Base-by-base conservation (phyloP, 2,329 filamentous ascomycete species). In the Exophiala xenobiotica region DNA sequence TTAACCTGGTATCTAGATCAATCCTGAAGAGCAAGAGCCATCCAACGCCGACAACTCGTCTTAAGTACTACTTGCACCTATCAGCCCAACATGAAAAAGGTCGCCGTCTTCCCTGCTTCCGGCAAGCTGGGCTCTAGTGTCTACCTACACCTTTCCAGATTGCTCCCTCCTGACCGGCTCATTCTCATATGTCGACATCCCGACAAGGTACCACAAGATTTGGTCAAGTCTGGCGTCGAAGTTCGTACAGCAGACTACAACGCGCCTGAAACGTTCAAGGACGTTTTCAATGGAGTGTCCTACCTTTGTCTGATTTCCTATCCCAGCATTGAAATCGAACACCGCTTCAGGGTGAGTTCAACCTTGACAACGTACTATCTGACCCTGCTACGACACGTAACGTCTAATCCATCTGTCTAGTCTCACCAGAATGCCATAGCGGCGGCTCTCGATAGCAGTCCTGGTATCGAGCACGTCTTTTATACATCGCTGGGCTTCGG, bases 281-380 rank as follows among this genome's bases (percentile, higher is more conserved):
- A 64, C 1, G 78, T 71, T 2, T 79, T 82, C 45, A 54, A 67
- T 1, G 76, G 72, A 8, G 68, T 80, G 11, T 72, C 78, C 12
- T 66, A 70, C 23, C 63, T 83, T 39, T 77, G 82, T 62, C 68
- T 83, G 31, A 72, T 83, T 29, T 80, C 78, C 0, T 78, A 77
- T 54, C 70, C 76, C 9, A 75, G 73, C 49, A 69, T 74, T 44
- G 75, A 78, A 31, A 71, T 71, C 49, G 66, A 76, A 7, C 71
- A 74, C 56, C 69, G 75, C 1, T 61, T 67, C 41, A 18, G 22
- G 20, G 38, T 23, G 22, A 40, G 38, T 12, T 23, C 20, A 4
- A n/a, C 9, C 8, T 9, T 12, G 19, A 24, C 14, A n/a, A 40
- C 23, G 12, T 24, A n/a, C 11, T 40, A 7, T 18, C 38, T 40